Evolutionary conservation across 768 basidiomycete species (phyloP).

Genomic region (Tephrocybe sp.): DNA sequence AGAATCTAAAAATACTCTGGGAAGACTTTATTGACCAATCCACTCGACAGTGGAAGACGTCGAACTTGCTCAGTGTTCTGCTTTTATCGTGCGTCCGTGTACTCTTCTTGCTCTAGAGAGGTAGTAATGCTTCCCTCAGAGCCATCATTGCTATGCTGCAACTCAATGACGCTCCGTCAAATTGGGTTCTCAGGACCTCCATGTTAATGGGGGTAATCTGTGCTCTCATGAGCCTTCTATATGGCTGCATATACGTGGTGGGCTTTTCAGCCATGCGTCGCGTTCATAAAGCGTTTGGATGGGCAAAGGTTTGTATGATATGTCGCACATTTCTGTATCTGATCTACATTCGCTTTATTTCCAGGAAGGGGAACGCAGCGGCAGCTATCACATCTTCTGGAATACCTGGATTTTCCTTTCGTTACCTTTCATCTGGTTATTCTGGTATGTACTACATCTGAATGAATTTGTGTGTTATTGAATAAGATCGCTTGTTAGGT

Average conservation of each 20-base stretch:
- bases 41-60: conserved; percentile 70
- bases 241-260: conserved; percentile 74
- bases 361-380: conserved; percentile 12
- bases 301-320: conserved; percentile 36
- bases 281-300: conserved; percentile 66
- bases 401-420: conserved; percentile 64
- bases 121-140: conserved; percentile 26
- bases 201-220: conserved; percentile 62
- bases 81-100: conserved; percentile 35
- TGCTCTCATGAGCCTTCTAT: conserved; percentile 67
- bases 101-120: background rate
- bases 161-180: conserved; percentile 42
- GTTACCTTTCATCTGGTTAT: conserved; percentile 66
- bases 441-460: conserved; percentile 42
- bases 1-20: conserved; percentile 41
- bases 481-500: conserved; percentile 41
- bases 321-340: too few relatives aligned
- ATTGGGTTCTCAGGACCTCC: conserved; percentile 58
- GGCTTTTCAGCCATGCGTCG: conserved; percentile 69
- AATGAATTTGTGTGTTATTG: background rate
- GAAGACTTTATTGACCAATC: conserved; percentile 69
- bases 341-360: background rate
- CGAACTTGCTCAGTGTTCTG: conserved; percentile 69
- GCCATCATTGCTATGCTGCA: conserved; percentile 72
- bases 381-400: conserved; percentile 32